Percentiles rank a stretch among this genome's conserved stretches.
These are phyloP conservation scores for Phytophthora citricola DNA, from an alignment of 352 stramenopile genomes.

Conservation along the genomic window DNA sequence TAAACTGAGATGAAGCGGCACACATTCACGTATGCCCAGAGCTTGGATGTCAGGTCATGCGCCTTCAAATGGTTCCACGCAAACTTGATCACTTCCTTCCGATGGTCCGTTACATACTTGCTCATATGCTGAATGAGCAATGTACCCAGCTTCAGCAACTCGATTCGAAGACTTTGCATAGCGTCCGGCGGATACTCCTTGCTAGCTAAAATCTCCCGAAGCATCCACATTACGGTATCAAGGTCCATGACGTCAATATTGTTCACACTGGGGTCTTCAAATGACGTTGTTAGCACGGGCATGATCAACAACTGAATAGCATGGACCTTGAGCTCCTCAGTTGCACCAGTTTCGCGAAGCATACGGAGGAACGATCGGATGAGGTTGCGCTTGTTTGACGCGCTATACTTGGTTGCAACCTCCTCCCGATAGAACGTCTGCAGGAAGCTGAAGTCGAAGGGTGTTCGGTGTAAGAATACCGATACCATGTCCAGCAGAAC, in stretches of 20 bases:
- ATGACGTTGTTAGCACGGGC: conserved; percentile 91
- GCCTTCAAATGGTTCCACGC: conserved; percentile 97
- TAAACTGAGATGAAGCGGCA: conserved; percentile 97
- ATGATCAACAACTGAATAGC: conserved; percentile 94
- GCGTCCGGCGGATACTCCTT: conserved; percentile 79
- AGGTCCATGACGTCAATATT: conserved; percentile 89
- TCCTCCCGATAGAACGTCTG: conserved; percentile 90
- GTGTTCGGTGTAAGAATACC: conserved; percentile 94
- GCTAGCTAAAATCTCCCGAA: conserved; percentile 88
- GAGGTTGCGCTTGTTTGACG: conserved; percentile 83
- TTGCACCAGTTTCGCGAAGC: conserved; percentile 72
- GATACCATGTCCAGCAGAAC: conserved; percentile 96
- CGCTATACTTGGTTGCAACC: conserved; percentile 70
- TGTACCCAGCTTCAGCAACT: conserved; percentile 95
- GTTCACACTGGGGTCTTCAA: conserved; percentile 76
- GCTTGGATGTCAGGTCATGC: conserved; percentile 95
- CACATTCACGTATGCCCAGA: conserved; percentile 98
- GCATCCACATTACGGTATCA: conserved; percentile 89
- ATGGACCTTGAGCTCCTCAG: conserved; percentile 93
- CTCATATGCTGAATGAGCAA: conserved; percentile 97
- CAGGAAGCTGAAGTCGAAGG: conserved; percentile 96
- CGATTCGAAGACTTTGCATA: conserved; percentile 86
- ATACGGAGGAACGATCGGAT: conserved; percentile 92
- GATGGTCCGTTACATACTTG: conserved; percentile 92
- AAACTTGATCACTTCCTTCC: conserved; percentile 99